Base-by-base conservation (phyloP, 2,329 filamentous ascomycete species). In the Aureobasidium vineae region DNA sequence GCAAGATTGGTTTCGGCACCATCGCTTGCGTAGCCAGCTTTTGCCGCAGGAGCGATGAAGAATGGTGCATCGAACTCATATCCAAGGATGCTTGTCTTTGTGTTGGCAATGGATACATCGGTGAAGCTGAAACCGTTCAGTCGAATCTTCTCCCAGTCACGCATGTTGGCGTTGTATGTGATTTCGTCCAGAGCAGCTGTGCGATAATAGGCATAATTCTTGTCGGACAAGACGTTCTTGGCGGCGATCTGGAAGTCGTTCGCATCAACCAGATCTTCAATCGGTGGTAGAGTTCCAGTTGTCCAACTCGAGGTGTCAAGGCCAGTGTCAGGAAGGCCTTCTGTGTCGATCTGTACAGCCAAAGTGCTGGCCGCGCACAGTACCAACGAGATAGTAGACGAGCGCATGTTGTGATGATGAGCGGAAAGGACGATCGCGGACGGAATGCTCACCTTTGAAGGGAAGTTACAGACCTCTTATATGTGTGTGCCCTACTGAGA, bases 41-140 rank as follows among this genome's bases (percentile, higher is more conserved):
- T 85, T 0, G 94, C 94, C 15, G 94, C 97, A 49, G 94, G 94
- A 1, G 94, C 96, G 41, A 97, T 89, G 80, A 97, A 98, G 80
- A 97, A 95, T 26, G 94, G 94, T 53, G 94, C 89, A 68, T 88
- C 86, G 69, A 87, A 86, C 74, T 90, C 91, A 49, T 89, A 87
- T 70, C 92, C 93, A 13, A 98, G 88, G 91, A 98, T 97, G 2
- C 89, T 96, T 28, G 93, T 97, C 33, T 69, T 71, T 28, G 70
- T 66, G 45, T 72, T 70, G 59, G 69, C 41, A 28, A 71, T 67
- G 1, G 70, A 71, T 5, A 71, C 70, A 45, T 73, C 70, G 16
- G 56, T 53, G 50, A 73, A 72, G 53, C 65, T 70, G 66, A 72
- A 73, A 43, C 71, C 71, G 57, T 73, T 73, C 40, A 73, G 57